phyloP scores from a whole-genome alignment of 139 green algal genomes.

The Penium margaritaceum region DNA sequence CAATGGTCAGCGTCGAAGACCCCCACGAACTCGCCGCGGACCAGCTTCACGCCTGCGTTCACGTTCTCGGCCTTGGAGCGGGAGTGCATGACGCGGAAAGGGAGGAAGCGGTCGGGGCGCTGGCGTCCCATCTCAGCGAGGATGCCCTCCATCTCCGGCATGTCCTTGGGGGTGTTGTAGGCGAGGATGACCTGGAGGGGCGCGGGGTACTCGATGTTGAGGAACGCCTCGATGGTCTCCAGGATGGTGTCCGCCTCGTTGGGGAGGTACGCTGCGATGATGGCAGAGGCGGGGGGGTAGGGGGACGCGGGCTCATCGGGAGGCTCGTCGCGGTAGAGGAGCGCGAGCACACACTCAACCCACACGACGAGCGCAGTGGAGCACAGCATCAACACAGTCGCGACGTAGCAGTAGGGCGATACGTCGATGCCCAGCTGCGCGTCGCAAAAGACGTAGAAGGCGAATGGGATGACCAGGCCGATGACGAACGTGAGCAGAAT shows the following conservation, averaged over 20 bases:
- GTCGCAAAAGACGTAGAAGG: constrained; percentile 24
- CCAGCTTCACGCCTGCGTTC: constrained; percentile 34
- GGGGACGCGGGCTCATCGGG: constrained; percentile 4
- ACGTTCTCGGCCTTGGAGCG: constrained; percentile 43
- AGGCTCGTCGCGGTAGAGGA: not conserved
- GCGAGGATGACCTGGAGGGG: constrained; percentile 5
- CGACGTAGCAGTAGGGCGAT: constrained; percentile 34
- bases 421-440: constrained; percentile 17
- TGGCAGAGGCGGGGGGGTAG: constrained; percentile 13
- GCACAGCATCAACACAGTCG: constrained; percentile 19
- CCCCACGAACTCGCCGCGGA: constrained; percentile 28
- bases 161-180: constrained; percentile 42
- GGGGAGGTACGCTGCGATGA: constrained; percentile 29
- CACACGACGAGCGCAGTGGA: constrained; percentile 19
- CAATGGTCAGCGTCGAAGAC: constrained; percentile 42
- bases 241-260: constrained; percentile 38
- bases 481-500: constrained; percentile 39
- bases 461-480: constrained; percentile 31
- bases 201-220: constrained; percentile 16
- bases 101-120: constrained; percentile 31
- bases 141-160: constrained; percentile 35
- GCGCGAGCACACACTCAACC: constrained; percentile 32
- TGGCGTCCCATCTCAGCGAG: constrained; percentile 29
- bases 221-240: constrained; percentile 26
- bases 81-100: constrained; percentile 25